Evolutionary conservation across 2,329 filamentous ascomycete genomes (phyloP).

Genomic region (Huntiella bhutanensis): DNA sequence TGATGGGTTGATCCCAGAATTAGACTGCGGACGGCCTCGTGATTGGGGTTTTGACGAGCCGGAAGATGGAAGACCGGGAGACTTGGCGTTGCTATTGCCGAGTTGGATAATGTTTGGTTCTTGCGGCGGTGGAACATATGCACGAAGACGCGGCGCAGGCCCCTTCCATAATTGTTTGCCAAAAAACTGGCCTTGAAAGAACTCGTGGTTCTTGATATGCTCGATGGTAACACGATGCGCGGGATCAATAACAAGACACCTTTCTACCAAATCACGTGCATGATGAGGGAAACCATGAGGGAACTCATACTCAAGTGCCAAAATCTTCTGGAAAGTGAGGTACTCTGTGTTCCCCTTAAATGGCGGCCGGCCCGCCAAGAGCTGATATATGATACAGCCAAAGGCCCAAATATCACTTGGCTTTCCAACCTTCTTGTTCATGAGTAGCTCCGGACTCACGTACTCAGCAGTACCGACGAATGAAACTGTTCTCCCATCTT

Average conservation of each 20-base stretch:
- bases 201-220: slow-evolving; percentile 90
- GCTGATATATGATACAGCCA: slow-evolving; percentile 92
- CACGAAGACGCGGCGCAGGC: slow-evolving; percentile 70
- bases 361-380: slow-evolving; percentile 83
- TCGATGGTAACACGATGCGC: slow-evolving; percentile 71
- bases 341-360: slow-evolving; percentile 97
- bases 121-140: slow-evolving; percentile 59
- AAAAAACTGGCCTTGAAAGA: slow-evolving; percentile 76
- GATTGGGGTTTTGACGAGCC: background rate
- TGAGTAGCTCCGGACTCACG: slow-evolving; percentile 90
- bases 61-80: background rate
- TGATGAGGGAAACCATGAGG: slow-evolving; percentile 70
- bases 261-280: slow-evolving; percentile 75
- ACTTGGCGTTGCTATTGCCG: slow-evolving; percentile 3
- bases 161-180: slow-evolving; percentile 73
- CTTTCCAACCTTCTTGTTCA: slow-evolving; percentile 92
- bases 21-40: slow-evolving; percentile 2
- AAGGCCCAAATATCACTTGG: slow-evolving; percentile 97
- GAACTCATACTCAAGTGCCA: slow-evolving; percentile 84
- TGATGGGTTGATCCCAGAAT: background rate
- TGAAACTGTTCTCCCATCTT: slow-evolving; percentile 61
- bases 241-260: slow-evolving; percentile 78
- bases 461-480: slow-evolving; percentile 98
- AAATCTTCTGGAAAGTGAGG: slow-evolving; percentile 95
- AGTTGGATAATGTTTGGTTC: slow-evolving; percentile 60